These are phyloP conservation scores for Neoconidiobolus thromboides DNA, from an alignment of 371 early-diverging fungal species.

Conservation along the genomic window DNA sequence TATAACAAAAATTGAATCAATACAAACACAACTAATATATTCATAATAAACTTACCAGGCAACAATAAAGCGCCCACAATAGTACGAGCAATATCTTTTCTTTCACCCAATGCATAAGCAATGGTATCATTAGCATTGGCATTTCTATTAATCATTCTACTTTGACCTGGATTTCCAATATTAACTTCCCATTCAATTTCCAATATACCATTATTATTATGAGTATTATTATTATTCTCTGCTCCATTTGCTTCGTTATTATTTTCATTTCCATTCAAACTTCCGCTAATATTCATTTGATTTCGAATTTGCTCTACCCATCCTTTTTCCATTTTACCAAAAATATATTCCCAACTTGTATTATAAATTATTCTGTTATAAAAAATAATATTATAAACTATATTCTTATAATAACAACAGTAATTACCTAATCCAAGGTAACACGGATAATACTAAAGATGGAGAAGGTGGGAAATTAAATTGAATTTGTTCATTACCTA, in stretches of 20 bases:
- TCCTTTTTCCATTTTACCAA: slow-evolving; percentile 11
- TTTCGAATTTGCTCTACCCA: slow-evolving; percentile 3
- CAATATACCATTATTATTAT: too few relatives aligned
- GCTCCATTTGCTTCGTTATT: background rate
- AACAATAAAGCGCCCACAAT: slow-evolving; percentile 4
- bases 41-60: background rate
- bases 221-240: too few relatives aligned
- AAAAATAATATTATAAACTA: slow-evolving; percentile 20
- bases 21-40: background rate
- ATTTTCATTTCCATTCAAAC: background rate
- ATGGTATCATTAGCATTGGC: background rate
- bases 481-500: slow-evolving; percentile 19
- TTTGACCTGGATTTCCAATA: background rate
- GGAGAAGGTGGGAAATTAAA: slow-evolving; percentile 32
- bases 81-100: background rate
- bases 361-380: slow-evolving; percentile 22
- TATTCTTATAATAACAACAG: background rate
- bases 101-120: background rate
- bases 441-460: slow-evolving; percentile 23
- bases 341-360: slow-evolving; percentile 9
- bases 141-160: background rate
- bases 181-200: too few relatives aligned
- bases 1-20: background rate
- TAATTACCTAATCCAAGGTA: slow-evolving; percentile 30
- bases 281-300: background rate